phyloP scores from a whole-genome alignment of 192 early-diverging fungal genomes.

The Jimgerdemannia lactiflua region DNA sequence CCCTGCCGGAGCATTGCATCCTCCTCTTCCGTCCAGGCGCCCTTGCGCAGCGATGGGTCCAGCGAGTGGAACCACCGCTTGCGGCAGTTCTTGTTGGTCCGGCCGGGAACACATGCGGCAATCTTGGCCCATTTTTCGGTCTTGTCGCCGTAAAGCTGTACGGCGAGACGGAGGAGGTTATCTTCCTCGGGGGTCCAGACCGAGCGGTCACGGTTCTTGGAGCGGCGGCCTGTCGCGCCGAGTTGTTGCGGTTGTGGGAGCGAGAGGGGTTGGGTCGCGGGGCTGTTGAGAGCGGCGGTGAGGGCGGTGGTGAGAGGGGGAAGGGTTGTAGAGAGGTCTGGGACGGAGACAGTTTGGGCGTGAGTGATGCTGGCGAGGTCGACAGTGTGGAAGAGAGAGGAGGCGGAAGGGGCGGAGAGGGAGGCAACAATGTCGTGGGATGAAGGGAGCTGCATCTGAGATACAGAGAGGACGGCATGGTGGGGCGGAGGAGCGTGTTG shows the following conservation, averaged over 20 bases:
- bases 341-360: constrained; percentile 7
- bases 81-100: constrained; percentile 81
- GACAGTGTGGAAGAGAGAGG: constrained; percentile 19
- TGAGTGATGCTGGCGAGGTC: constrained; percentile 21
- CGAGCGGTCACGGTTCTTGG: constrained; percentile 21
- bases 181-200: constrained; percentile 83
- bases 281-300: constrained; percentile 11
- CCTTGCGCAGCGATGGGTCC: constrained; percentile 70
- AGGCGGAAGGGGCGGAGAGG: constrained; percentile 8
- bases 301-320: constrained; percentile 12
- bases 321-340: constrained; percentile 12
- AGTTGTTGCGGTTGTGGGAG: constrained; percentile 11
- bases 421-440: constrained; percentile 14
- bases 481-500: constrained; percentile 1
- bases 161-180: constrained; percentile 64
- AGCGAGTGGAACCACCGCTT: constrained; percentile 83
- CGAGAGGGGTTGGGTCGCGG: constrained; percentile 8
- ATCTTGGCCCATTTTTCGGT: constrained; percentile 79
- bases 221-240: constrained; percentile 1
- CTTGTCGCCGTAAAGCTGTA: constrained; percentile 69
- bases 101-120: constrained; percentile 68
- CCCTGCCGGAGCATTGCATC: constrained; percentile 69
- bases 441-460: background rate
- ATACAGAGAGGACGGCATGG: background rate
- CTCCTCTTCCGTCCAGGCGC: constrained; percentile 81